A percentile compares a stretch with the other conserved stretches of the same genome.
Evolutionary conservation across 768 basidiomycete genomes (phyloP).

Genomic region (Amanita fuliginea): DNA sequence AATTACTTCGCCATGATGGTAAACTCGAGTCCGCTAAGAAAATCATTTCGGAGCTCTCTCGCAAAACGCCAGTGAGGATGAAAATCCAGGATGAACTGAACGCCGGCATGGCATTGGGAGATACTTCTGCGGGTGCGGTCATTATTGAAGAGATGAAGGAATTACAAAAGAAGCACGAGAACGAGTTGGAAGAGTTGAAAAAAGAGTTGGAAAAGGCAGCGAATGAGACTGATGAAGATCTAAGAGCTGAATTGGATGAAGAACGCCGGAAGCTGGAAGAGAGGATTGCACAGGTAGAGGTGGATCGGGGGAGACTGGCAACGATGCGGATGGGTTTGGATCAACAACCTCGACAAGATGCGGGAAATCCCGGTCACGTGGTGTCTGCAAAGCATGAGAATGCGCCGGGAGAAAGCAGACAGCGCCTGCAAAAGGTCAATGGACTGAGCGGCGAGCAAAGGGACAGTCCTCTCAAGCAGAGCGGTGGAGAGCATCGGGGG

Average conservation of each 20-base stretch:
- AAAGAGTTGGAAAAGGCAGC: conserved; percentile 8
- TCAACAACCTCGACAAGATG: neutral
- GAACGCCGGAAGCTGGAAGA: neutral
- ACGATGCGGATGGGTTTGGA: neutral
- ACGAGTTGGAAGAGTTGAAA: conserved; percentile 9
- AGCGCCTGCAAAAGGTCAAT: too few species aligned
- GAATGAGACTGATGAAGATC: conserved; percentile 1
- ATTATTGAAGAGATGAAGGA: conserved; percentile 10
- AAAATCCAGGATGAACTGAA: conserved; percentile 13
- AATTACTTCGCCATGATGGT: conserved; percentile 24
- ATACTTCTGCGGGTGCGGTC: conserved; percentile 23
- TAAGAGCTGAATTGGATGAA: conserved; percentile 5
- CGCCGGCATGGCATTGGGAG: conserved; percentile 15
- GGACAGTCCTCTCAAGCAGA: too few species aligned
- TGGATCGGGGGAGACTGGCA: neutral
- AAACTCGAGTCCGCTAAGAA: conserved; percentile 18
- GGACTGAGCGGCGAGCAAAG: too few species aligned
- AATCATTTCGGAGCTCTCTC: conserved; percentile 20
- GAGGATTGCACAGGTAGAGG: neutral
- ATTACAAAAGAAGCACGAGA: conserved; percentile 5
- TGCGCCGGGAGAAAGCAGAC: too few species aligned
- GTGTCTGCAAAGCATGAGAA: neutral
- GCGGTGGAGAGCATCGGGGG: too few species aligned
- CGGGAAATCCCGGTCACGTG: neutral
- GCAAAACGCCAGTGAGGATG: conserved; percentile 6